phyloP scores from a whole-genome alignment of 208 protist genomes.

The Acanthamoeba healyi region DNA sequence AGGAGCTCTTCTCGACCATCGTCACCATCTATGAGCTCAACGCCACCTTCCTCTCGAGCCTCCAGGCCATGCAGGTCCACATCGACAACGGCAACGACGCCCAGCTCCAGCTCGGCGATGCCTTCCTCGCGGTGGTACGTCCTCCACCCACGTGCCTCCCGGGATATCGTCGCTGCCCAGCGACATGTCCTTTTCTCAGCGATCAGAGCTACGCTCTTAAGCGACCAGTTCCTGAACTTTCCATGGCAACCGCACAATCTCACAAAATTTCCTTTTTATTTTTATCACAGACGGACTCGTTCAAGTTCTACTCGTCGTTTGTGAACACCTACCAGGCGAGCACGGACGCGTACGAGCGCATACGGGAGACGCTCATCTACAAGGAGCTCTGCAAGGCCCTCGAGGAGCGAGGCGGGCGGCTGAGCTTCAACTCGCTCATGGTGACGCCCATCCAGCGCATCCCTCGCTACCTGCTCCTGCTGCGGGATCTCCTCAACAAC shows the following conservation, averaged over 20 bases:
- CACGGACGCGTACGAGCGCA: background rate
- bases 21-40: background rate
- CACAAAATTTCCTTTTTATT: too few relatives aligned
- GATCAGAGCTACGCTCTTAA: too few relatives aligned
- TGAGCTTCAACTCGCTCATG: background rate
- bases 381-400: background rate
- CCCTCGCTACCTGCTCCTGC: background rate
- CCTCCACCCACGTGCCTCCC: background rate
- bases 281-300: background rate
- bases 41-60: background rate
- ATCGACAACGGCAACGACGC: background rate
- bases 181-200: too few relatives aligned
- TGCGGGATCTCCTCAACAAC: constrained; percentile 62
- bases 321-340: constrained; percentile 4
- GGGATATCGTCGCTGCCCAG: background rate
- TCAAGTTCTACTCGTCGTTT: constrained; percentile 55
- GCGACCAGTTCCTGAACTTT: too few relatives aligned
- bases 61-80: background rate
- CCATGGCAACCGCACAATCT: too few relatives aligned
- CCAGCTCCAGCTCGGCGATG: background rate
- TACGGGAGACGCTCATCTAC: background rate
- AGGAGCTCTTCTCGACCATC: background rate
- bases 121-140: background rate
- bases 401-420: background rate
- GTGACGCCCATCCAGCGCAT: constrained; percentile 41